These are phyloP conservation scores for Pharus latifolius DNA, from an alignment of 176 grass and related monocot genomes.

Conservation along the genomic window DNA sequence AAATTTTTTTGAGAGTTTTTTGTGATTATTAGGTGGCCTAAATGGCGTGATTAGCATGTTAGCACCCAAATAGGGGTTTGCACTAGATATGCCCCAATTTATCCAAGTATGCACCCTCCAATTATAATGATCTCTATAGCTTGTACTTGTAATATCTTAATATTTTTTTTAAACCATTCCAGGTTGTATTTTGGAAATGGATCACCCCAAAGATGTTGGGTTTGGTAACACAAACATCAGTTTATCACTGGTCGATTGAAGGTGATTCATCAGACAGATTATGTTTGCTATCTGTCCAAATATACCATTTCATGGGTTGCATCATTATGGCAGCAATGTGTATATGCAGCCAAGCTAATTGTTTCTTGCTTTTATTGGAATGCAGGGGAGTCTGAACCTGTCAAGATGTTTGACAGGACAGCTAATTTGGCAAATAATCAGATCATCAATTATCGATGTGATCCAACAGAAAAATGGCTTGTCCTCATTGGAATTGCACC, in stretches of 20 bases:
- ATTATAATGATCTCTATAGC: neutral
- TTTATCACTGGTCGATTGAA: slow-evolving; percentile 62
- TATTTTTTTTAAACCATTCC: neutral
- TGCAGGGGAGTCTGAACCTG: slow-evolving; percentile 39
- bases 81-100: too few species aligned
- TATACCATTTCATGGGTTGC: too few species aligned
- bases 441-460: slow-evolving; percentile 58
- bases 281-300: too few species aligned
- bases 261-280: neutral
- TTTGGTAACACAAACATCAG: slow-evolving; percentile 59
- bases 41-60: too few species aligned
- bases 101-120: too few species aligned
- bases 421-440: slow-evolving; percentile 57
- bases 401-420: slow-evolving; percentile 55
- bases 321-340: too few species aligned
- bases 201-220: slow-evolving; percentile 57
- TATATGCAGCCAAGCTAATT: too few species aligned
- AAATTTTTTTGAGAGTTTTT: too few species aligned
- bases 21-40: too few species aligned
- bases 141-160: too few species aligned
- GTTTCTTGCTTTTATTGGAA: neutral
- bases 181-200: slow-evolving; percentile 67
- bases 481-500: slow-evolving; percentile 61
- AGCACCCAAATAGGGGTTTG: too few species aligned
- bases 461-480: slow-evolving; percentile 48